Evolutionary conservation across 345 rosid genomes (phyloP).

Genomic region (Aquilaria malaccensis): DNA sequence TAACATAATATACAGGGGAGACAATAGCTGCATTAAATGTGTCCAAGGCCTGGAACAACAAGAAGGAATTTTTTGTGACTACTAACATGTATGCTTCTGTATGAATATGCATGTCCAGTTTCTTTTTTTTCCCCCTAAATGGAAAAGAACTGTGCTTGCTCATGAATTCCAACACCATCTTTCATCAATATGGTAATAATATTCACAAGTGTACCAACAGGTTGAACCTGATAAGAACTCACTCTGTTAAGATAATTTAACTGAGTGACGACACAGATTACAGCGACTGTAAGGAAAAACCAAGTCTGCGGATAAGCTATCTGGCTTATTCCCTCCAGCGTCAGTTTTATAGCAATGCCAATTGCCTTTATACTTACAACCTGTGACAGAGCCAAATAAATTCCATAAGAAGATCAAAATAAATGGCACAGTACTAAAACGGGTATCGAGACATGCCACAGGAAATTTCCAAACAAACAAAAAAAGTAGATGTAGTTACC

Average conservation of each 20-base stretch:
- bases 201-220: too few relatives aligned
- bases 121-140: too few relatives aligned
- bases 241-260: conserved; percentile 94
- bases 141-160: too few relatives aligned
- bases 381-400: conserved; percentile 24
- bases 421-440: background rate
- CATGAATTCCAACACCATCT: too few relatives aligned
- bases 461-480: background rate
- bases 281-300: conserved; percentile 81
- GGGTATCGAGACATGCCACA: background rate
- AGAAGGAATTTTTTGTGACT: background rate
- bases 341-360: conserved; percentile 88
- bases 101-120: too few relatives aligned
- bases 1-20: conserved; percentile 88
- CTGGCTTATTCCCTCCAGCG: conserved; percentile 78
- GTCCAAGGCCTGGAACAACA: conserved; percentile 59
- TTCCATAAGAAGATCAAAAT: background rate
- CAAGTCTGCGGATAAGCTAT: conserved; percentile 81
- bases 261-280: conserved; percentile 74
- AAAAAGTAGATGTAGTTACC: conserved; percentile 27
- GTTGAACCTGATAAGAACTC: background rate
- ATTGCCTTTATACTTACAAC: conserved; percentile 94
- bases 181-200: too few relatives aligned
- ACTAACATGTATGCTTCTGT: too few relatives aligned
- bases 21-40: conserved; percentile 82